Evolutionary conservation across 768 basidiomycete genomes (phyloP), one percentile per base, ranked within the genome.

Genomic region (Naematelia encephala): DNA sequence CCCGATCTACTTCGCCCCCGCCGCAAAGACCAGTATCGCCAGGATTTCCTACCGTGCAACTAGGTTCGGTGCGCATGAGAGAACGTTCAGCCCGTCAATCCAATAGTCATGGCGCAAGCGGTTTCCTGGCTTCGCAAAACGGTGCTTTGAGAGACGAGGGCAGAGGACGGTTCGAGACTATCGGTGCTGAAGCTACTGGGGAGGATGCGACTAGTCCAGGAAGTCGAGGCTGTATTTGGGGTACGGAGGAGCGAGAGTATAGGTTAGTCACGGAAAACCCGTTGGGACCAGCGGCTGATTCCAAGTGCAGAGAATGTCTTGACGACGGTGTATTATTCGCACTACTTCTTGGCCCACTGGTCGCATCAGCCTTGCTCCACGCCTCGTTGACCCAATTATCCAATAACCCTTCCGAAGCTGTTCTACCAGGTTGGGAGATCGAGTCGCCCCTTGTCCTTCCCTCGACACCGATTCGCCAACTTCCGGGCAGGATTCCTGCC

Each of bases 291-390:
- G n/a, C 10, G 28, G 51, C 55, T 47, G 23, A 54, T 47, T 10
- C 51, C 51, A 42, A 46, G 14, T n/a, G 12, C 50, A 91, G 91
- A 72, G 84, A 88, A 56, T 87, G 86, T 48, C 78, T 82, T 12
- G 92, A 94, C 72, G 91, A 96, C 74, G 93, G 93, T 13, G 84
- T 87, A 22, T 78, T 89, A 58, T 91, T 87, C 44, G 91, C 88
- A 1, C 79, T 94, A 12, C 82, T 91, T n/a, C 82, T 92, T 28
- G 88, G 86, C 12, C 90, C 92, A 1, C 80, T 94, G 27, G 84
- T 94, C 54, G 82, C 89, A 5, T 81, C 85, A 10, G 85, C 86
- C 0, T 74, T 91, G 53, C 78, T 90, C 1, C 74, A 60, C 65
- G 82, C 83, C 46, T 83, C 82, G 22, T 79, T 78, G 66, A 78